These are phyloP conservation scores for Aspergillus ustus DNA, from an alignment of 2,329 filamentous ascomycete genomes.

Conservation along the genomic window DNA sequence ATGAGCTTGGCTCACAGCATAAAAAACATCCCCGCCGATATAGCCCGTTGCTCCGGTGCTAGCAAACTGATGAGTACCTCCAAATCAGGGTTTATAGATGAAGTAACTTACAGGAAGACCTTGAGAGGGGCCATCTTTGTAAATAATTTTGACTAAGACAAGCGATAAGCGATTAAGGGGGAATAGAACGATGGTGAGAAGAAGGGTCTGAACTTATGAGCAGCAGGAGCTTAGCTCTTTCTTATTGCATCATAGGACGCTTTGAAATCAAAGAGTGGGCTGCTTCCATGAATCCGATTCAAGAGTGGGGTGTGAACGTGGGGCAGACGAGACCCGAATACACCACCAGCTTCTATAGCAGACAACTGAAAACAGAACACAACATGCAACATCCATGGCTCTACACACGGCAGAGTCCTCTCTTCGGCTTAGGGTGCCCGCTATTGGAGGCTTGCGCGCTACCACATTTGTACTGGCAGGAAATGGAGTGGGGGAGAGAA, in stretches of 20 bases:
- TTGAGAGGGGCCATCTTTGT: slow-evolving; percentile 34
- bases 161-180: neutral
- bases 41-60: slow-evolving; percentile 59
- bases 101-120: slow-evolving; percentile 37
- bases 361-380: neutral
- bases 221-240: neutral
- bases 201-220: neutral
- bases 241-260: slow-evolving; percentile 21
- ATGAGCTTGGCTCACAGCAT: slow-evolving; percentile 50
- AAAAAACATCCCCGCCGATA: slow-evolving; percentile 59
- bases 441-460: neutral
- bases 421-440: no score
- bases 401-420: no score
- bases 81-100: neutral
- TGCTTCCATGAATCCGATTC: no score
- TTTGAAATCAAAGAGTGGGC: slow-evolving; percentile 34
- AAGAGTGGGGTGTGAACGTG: slow-evolving; percentile 15
- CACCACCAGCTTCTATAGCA: neutral
- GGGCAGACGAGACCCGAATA: slow-evolving; percentile 4
- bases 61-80: neutral
- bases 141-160: neutral
- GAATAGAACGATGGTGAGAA: neutral
- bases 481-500: neutral
- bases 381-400: no score
- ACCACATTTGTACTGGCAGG: neutral